A percentile compares a stretch with the other conserved stretches of the same genome.
Conservation (phyloP, 768 basidiomycete genomes). For the Tephrocybe sp. region DNA sequence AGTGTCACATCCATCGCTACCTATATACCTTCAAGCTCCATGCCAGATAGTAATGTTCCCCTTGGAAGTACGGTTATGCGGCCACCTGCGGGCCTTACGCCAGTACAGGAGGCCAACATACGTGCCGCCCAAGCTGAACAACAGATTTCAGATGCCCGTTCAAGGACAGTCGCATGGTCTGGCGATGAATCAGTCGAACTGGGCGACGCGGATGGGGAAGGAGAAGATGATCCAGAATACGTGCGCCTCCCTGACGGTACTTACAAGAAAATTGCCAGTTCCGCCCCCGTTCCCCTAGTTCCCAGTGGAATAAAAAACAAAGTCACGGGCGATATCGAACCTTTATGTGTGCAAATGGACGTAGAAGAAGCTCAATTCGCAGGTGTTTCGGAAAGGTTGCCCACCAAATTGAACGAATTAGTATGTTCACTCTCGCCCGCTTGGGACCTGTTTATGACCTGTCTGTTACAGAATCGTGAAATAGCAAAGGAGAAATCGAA, state of each 20-base stretch:
- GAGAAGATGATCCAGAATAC: constrained; percentile 56
- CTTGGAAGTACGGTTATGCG: constrained; percentile 48
- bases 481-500: constrained; percentile 14
- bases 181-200: constrained; percentile 48
- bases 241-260: constrained; percentile 33
- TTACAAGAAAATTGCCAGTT: constrained; percentile 20
- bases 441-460: neutral
- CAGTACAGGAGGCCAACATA: constrained; percentile 53
- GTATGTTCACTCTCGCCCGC: constrained; percentile 30
- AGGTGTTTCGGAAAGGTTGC: constrained; percentile 50
- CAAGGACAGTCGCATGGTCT: constrained; percentile 67
- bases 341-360: constrained; percentile 31
- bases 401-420: constrained; percentile 53
- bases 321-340: constrained; percentile 48
- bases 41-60: constrained; percentile 53
- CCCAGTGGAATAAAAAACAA: constrained; percentile 61
- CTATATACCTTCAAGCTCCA: constrained; percentile 59
- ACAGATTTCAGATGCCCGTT: constrained; percentile 59
- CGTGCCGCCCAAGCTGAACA: constrained; percentile 54
- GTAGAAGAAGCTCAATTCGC: constrained; percentile 44
- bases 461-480: constrained; percentile 12
- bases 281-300: constrained; percentile 24
- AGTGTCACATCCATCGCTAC: constrained; percentile 71
- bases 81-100: constrained; percentile 38
- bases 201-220: constrained; percentile 54